Conservation (phyloP, 2,329 filamentous ascomycete genomes). For the Zasmidium citrigriseum region DNA sequence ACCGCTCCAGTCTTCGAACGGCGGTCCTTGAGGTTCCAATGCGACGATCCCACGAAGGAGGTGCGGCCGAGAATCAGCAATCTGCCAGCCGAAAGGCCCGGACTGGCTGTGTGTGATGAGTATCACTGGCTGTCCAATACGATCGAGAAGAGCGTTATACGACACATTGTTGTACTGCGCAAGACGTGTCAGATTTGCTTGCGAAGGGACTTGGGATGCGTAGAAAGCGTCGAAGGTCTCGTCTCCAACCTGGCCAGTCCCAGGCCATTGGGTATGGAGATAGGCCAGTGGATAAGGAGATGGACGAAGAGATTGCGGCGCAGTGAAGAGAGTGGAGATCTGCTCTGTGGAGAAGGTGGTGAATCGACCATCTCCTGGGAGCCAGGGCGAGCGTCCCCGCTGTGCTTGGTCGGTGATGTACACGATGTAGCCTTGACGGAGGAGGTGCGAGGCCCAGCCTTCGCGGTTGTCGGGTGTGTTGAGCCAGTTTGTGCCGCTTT, state of each 20-base stretch:
- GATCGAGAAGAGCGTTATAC: conserved; percentile 42
- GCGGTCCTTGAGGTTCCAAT: conserved; percentile 57
- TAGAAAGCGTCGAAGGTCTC: conserved; percentile 53
- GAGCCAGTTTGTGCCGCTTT: conserved; percentile 44
- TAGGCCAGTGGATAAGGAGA: conserved; percentile 41
- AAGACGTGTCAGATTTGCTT: conserved; percentile 36
- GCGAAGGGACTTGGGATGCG: conserved; percentile 45
- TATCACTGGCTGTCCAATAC: conserved; percentile 42
- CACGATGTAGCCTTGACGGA: conserved; percentile 47
- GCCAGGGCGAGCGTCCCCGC: conserved; percentile 34
- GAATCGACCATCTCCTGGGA: conserved; percentile 18
- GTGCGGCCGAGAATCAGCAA: conserved; percentile 51
- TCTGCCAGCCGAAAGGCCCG: conserved; percentile 47
- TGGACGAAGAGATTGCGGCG: conserved; percentile 26
- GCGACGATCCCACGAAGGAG: conserved; percentile 53
- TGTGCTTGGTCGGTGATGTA: conserved; percentile 47
- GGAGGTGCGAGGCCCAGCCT: conserved; percentile 52
- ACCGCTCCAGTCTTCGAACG: conserved; percentile 40
- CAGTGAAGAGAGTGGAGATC: conserved; percentile 39
- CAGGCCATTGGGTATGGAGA: conserved; percentile 48
- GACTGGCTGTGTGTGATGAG: conserved; percentile 56
- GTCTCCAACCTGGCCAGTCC: conserved; percentile 44
- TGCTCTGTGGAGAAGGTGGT: conserved; percentile 26
- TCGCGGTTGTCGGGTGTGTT: conserved; percentile 50
- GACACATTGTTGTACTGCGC: conserved; percentile 20